phyloP scores from a whole-genome alignment of 1,284 basidiomycete species.

The Coniferiporia sulphurascens region DNA sequence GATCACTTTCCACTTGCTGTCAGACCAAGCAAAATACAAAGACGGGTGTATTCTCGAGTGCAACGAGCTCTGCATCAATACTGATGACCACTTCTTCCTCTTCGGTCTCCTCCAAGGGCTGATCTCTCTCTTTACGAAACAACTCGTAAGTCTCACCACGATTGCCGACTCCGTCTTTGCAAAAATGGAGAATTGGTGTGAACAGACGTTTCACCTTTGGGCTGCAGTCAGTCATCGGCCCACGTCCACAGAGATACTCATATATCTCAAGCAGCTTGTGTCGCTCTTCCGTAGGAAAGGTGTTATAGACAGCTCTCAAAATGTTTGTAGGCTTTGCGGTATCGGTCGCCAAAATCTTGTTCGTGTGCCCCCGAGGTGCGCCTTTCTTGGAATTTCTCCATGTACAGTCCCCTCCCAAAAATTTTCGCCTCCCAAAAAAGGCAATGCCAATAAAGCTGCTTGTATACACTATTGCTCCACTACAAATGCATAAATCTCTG shows the following conservation, averaged over 20 bases:
- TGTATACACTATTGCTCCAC: too few relatives aligned
- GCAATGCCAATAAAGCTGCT: too few relatives aligned
- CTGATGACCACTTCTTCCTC: neutral
- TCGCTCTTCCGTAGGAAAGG: neutral
- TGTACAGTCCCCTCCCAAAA: too few relatives aligned
- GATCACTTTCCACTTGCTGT: too few relatives aligned
- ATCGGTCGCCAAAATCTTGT: neutral
- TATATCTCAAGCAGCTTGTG: neutral
- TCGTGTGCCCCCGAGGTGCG: too few relatives aligned
- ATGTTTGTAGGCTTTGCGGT: neutral
- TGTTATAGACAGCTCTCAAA: neutral
- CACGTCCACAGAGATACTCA: neutral
- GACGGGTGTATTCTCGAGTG: too few relatives aligned
- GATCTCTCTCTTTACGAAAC: neutral
- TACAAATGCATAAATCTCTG: too few relatives aligned
- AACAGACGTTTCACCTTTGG: neutral
- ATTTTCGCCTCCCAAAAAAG: too few relatives aligned
- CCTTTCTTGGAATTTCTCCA: neutral
- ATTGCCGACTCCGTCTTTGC: neutral
- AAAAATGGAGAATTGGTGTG: neutral
- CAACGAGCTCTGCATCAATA: too few relatives aligned
- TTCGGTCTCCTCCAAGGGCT: neutral
- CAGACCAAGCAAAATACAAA: too few relatives aligned
- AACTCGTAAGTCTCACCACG: neutral
- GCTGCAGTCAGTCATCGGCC: neutral